phyloP scores from a whole-genome alignment of 2,329 filamentous ascomycete species.

The Fusarium sp. region DNA sequence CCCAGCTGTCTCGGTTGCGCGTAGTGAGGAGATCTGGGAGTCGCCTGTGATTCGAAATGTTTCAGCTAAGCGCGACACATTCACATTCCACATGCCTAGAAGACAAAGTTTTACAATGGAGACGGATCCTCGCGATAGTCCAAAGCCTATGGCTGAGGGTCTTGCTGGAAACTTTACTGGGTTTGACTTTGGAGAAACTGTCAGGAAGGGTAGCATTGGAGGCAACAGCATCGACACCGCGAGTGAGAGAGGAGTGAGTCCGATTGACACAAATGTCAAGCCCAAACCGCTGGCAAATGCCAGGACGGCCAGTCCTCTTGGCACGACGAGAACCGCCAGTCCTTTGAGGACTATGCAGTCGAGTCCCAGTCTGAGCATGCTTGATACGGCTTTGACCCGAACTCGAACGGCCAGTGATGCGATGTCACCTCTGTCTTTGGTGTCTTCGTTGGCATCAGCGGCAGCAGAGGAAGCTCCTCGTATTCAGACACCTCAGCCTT shows the following conservation, averaged over 20 bases:
- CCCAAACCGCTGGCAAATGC: slow-evolving; percentile 24
- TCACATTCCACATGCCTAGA: slow-evolving; percentile 59
- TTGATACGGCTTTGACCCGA: slow-evolving; percentile 36
- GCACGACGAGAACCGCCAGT: slow-evolving; percentile 40
- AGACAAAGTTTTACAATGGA: slow-evolving; percentile 63
- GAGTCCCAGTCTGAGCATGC: slow-evolving; percentile 39
- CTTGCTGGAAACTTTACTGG: slow-evolving; percentile 54
- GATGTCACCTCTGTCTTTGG: slow-evolving; percentile 39
- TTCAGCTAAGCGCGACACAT: slow-evolving; percentile 63
- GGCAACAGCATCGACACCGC: slow-evolving; percentile 32
- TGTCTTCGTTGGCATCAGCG: slow-evolving; percentile 25
- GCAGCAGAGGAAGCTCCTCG: slow-evolving; percentile 28
- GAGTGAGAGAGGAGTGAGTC: slow-evolving; percentile 32
- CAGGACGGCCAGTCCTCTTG: slow-evolving; percentile 44
- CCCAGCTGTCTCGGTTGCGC: slow-evolving; percentile 56
- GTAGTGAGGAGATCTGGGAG: slow-evolving; percentile 55
- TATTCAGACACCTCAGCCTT: slow-evolving; percentile 30
- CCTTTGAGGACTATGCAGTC: slow-evolving; percentile 44
- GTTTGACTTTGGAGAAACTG: slow-evolving; percentile 54
- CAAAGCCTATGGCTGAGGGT: slow-evolving; percentile 48
- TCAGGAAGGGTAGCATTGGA: slow-evolving; percentile 41
- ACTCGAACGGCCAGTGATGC: slow-evolving; percentile 43
- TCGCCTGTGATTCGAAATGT: slow-evolving; percentile 62
- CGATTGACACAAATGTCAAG: slow-evolving; percentile 36
- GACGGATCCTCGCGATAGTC: slow-evolving; percentile 51